phyloP scores from a whole-genome alignment of 2,329 filamentous ascomycete species.

The Cordyceps sp. region DNA sequence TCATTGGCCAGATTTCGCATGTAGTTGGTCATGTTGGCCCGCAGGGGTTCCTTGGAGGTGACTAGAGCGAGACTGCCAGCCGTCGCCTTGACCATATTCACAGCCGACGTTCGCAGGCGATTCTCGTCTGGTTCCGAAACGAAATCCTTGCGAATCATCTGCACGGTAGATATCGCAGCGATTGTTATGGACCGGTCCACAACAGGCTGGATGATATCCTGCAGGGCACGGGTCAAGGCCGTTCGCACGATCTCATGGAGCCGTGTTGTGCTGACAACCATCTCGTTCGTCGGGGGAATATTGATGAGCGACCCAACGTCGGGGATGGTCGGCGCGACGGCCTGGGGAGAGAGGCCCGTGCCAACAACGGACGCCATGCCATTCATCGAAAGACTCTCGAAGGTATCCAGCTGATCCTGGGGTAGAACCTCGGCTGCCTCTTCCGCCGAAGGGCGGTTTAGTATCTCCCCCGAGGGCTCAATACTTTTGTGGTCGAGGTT shows the following conservation, averaged over 20 bases:
- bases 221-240: slow-evolving; percentile 76
- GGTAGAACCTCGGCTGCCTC: slow-evolving; percentile 42
- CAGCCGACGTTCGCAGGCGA: slow-evolving; percentile 67
- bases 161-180: slow-evolving; percentile 87
- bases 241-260: slow-evolving; percentile 64
- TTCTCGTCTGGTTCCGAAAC: slow-evolving; percentile 83
- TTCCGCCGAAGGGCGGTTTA: slow-evolving; percentile 53
- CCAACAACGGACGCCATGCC: slow-evolving; percentile 52
- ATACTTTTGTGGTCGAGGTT: slow-evolving; percentile 86
- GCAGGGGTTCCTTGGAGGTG: slow-evolving; percentile 93
- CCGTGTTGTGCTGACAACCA: slow-evolving; percentile 55
- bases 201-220: slow-evolving; percentile 93
- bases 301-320: slow-evolving; percentile 66
- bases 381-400: slow-evolving; percentile 68
- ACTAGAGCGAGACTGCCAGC: slow-evolving; percentile 88
- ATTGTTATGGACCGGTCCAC: slow-evolving; percentile 97
- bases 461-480: slow-evolving; percentile 72
- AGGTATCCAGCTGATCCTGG: slow-evolving; percentile 58
- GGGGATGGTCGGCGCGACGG: slow-evolving; percentile 65
- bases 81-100: slow-evolving; percentile 88
- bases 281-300: slow-evolving; percentile 66
- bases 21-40: slow-evolving; percentile 95
- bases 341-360: slow-evolving; percentile 59
- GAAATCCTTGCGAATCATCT: slow-evolving; percentile 94
- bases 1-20: slow-evolving; percentile 56